A percentile compares a stretch with the other conserved stretches of the same genome.
These are phyloP conservation scores for Diaporthe velutina DNA, from an alignment of 2,329 filamentous ascomycete species.

Conservation along the genomic window DNA sequence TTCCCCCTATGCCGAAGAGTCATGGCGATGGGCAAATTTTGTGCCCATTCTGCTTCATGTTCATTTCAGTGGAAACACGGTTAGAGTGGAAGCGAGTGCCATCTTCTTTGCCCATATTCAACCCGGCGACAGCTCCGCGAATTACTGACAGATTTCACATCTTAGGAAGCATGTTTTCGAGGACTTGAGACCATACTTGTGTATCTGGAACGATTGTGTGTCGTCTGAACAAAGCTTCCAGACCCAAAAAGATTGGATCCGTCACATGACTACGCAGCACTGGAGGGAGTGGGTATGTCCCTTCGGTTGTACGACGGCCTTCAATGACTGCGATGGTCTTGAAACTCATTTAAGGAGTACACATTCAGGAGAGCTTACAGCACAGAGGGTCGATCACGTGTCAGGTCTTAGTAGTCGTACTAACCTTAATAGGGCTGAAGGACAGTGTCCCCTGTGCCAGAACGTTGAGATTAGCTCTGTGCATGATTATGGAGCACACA, in stretches of 20 bases:
- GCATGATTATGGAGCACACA: neutral
- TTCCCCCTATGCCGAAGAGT: neutral
- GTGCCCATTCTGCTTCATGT: neutral
- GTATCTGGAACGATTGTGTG: neutral
- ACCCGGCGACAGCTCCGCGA: no score
- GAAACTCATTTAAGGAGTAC: neutral
- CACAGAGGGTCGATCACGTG: neutral
- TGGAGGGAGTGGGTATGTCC: neutral
- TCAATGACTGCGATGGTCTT: neutral
- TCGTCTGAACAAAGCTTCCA: neutral
- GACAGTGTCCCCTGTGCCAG: neutral
- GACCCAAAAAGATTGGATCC: neutral
- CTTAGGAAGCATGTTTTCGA: neutral
- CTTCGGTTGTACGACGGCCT: neutral
- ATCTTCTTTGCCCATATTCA: no score
- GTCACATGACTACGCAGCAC: neutral
- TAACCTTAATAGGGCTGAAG: neutral
- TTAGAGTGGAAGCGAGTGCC: conserved; percentile 7
- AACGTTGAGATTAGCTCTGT: neutral
- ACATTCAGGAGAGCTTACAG: neutral
- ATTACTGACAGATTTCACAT: no score
- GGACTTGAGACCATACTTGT: neutral
- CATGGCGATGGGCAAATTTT: neutral
- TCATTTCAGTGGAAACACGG: neutral
- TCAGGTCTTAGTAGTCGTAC: neutral